Percentiles rank a stretch among this genome's conserved stretches.
These are phyloP conservation scores for Discostella stelligera DNA, from an alignment of 352 stramenopile genomes.

Conservation along the genomic window DNA sequence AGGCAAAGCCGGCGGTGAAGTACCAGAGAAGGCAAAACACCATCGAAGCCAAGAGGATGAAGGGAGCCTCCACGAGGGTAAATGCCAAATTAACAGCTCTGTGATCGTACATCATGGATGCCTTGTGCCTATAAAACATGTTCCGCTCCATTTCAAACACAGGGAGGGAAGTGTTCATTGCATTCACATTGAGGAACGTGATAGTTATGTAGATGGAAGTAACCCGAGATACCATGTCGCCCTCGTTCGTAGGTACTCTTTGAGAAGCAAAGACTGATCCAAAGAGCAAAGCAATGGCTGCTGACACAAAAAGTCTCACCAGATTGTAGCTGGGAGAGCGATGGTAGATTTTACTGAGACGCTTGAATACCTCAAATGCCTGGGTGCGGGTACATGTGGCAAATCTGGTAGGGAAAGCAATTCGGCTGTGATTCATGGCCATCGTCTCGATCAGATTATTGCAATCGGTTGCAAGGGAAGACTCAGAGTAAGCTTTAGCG, in stretches of 20 bases:
- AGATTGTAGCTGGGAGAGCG: conserved; percentile 88
- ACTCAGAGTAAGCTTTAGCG: conserved; percentile 57
- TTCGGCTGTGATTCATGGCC: conserved; percentile 38
- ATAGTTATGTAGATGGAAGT: conserved; percentile 71
- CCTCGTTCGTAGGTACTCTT: conserved; percentile 52
- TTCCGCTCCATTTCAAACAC: conserved; percentile 85
- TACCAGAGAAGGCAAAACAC: conserved; percentile 82
- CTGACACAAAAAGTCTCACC: conserved; percentile 81
- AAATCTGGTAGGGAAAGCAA: conserved; percentile 50
- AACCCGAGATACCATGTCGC: conserved; percentile 64
- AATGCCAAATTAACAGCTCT: conserved; percentile 84
- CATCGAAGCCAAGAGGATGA: conserved; percentile 76
- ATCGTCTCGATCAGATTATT: conserved; percentile 52
- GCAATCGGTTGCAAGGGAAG: conserved; percentile 45
- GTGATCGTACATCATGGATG: conserved; percentile 87
- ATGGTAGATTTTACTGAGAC: conserved; percentile 86
- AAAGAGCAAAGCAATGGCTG: conserved; percentile 86
- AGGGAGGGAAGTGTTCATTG: conserved; percentile 54
- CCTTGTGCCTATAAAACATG: conserved; percentile 90
- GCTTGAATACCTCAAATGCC: conserved; percentile 65
- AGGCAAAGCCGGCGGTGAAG: conserved; percentile 79
- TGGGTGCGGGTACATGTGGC: conserved; percentile 59
- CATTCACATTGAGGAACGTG: conserved; percentile 59
- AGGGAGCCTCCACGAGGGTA: conserved; percentile 87
- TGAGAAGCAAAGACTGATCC: conserved; percentile 65